A percentile compares a stretch with the other conserved stretches of the same genome.
Conservation (phyloP, 495 filamentous ascomycete genomes). For the Talaromyces liani region DNA sequence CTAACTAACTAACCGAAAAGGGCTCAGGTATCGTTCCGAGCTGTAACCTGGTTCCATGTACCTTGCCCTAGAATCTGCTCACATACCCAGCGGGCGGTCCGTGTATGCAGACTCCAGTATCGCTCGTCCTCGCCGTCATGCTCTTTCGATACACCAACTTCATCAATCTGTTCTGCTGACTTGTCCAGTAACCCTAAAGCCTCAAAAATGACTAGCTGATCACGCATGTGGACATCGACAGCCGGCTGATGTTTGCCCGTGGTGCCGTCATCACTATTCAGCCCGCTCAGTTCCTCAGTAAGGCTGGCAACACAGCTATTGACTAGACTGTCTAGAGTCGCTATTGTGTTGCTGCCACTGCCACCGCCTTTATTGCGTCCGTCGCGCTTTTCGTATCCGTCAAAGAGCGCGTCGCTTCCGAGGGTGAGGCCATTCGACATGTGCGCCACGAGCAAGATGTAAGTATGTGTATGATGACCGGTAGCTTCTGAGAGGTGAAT, state of each 20-base stretch:
- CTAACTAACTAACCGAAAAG: not conserved
- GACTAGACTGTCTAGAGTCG: constrained; percentile 22
- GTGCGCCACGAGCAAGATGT: constrained; percentile 66
- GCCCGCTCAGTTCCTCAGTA: constrained; percentile 41
- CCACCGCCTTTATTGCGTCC: constrained; percentile 10
- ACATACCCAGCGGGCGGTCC: constrained; percentile 71
- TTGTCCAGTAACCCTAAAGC: constrained; percentile 42
- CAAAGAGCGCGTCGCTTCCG: constrained; percentile 59
- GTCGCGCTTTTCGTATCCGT: constrained; percentile 24
- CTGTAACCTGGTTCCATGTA: not conserved
- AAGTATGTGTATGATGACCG: constrained; percentile 52
- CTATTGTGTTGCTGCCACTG: not conserved
- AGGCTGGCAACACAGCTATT: constrained; percentile 50
- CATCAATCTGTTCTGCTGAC: constrained; percentile 2
- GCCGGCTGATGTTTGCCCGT: constrained; percentile 15
- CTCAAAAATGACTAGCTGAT: constrained; percentile 79
- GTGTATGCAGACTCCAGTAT: constrained; percentile 59
- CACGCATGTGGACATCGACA: constrained; percentile 67
- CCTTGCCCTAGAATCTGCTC: constrained; percentile 25
- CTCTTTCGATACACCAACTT: constrained; percentile 14
- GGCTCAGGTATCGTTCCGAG: not conserved
- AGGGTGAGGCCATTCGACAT: constrained; percentile 55
- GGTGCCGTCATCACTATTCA: not conserved
- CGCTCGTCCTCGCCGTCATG: constrained; percentile 25
- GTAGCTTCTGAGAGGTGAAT: constrained; percentile 50